Base-by-base conservation (phyloP, 495 filamentous ascomycete species). In the Podospora australis region DNA sequence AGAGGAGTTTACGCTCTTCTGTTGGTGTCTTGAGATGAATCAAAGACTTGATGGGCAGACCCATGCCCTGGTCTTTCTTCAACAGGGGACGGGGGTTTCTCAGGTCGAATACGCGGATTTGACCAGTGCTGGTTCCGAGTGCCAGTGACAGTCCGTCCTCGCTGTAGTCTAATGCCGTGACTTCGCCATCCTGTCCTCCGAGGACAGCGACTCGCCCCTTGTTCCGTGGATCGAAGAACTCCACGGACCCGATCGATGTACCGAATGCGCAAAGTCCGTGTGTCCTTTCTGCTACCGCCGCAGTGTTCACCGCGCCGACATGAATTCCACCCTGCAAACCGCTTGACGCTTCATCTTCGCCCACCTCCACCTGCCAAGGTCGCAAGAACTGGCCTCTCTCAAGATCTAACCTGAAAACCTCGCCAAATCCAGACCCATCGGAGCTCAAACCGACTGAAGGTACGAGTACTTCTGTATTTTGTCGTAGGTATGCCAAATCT, bases 191-290 rank as follows among this genome's bases (percentile, higher is more conserved):
- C 16, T 76, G 72, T 0, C 66, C 63, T 7, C 80, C 71, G 4
- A 99, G 70, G 17, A 89, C 71, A 19, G 87, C 89, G n/a, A 92
- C 82, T 22, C 89, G 77, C 47, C 80, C 82, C 59, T 88, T 84
- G 45, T 82, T 84, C 52, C 94, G 75, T 3, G 90, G 77, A 62
- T 99, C 94, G 86, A 88, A 99, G 53, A 97, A 89, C 54, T 97
- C 94, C 24, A 97, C 90, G 5, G 89, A 94, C n/a, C 94, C 91
- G 30, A 87, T 69, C 2, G 87, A 86, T n/a, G 94, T 97, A 25
- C 94, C 94, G 57, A 99, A 97, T 1, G 94, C 90, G 35, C 91
- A 75, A 9, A 99, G 74, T 34, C 89, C 90, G 63, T 99, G 94
- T 34, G 87, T 90, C 9, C 84, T 81, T 58, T 96, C 88, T 10